Evolutionary conservation across 1,284 basidiomycete genomes (phyloP), one percentile per base, ranked within the genome.

Genomic region (Apiotrichum sp.): DNA sequence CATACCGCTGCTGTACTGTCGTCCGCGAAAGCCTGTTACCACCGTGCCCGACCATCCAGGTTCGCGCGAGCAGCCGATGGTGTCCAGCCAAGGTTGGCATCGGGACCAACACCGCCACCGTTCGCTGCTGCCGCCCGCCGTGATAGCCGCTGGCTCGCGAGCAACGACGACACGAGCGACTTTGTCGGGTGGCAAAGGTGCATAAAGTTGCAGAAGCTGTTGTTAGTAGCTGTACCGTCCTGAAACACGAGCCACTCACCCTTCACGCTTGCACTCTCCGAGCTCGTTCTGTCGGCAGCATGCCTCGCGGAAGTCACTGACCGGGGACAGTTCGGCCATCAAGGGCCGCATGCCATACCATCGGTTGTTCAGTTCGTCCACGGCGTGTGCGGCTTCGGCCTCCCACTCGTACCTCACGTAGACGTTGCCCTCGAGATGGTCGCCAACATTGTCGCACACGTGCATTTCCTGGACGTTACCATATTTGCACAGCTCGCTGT

Each of bases 371-470:
- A 98, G 80, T 59, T 84, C 88, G 67, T 96, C 90, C 9, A 98
- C 91, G 0, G 96, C 95, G 43, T 85, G 80, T 72, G 93, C 88
- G 7, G 96, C 96, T 72, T 99, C 96, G 0, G 93, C 92, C 78
- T 99, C 96, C 89, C 89, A 96, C 72, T 97, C 93, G 73, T 92
- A 99, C 44, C 96, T 83, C 10, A 93, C 96, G 72, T 99, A 99
- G 1, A 99, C 96, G 70, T 98, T 98, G 33, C 96, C 96, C 69
- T 98, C 93, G 45, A 99, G 80, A 74, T 99, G 96, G 73, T 98
- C 96, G 32, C 96, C 96, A 34, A 99, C 93, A 71, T 99, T 99
- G 78, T 99, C 96, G 74, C 96, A 99, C 6, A 99, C 92, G 77
- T 97, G 93, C 65, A 99, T 82, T 78, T 99, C 96, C 52, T 96